Evolutionary conservation across 1,139 yeast species (phyloP).

Genomic region (Zygosaccharomyces pseudobailii): DNA sequence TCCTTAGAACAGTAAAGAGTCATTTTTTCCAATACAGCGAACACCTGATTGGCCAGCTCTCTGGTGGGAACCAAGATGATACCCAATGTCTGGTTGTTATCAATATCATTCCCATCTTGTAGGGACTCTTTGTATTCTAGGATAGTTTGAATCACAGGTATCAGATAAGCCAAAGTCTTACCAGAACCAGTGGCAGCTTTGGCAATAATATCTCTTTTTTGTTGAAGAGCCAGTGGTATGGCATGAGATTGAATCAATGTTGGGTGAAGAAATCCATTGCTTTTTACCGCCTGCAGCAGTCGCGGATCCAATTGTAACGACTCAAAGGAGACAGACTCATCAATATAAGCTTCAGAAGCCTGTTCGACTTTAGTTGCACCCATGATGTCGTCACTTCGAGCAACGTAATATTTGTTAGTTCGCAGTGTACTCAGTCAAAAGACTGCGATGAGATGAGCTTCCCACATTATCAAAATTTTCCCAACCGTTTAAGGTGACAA

Average conservation of each 20-base stretch:
- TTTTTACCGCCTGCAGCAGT: conserved; percentile 75
- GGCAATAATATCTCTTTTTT: conserved; percentile 80
- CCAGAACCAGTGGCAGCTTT: conserved; percentile 91
- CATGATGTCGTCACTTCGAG: conserved; percentile 6
- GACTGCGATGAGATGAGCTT: conserved; percentile 26
- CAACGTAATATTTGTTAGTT: not conserved
- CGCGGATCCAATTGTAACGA: conserved; percentile 74
- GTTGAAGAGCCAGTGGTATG: conserved; percentile 86
- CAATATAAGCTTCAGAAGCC: conserved; percentile 63
- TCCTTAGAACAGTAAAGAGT: conserved; percentile 66
- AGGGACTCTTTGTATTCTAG: conserved; percentile 38
- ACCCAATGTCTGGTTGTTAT: conserved; percentile 39
- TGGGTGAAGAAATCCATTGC: conserved; percentile 77
- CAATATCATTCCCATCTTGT: conserved; percentile 15
- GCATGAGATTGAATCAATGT: conserved; percentile 87
- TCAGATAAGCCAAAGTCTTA: conserved; percentile 77
- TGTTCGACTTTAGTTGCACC: conserved; percentile 10
- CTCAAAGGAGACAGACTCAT: conserved; percentile 67
- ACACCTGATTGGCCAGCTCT: conserved; percentile 81
- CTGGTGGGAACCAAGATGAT: conserved; percentile 79
- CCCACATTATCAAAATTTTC: conserved; percentile 8
- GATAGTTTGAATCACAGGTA: conserved; percentile 72
- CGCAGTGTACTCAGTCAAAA: not conserved
- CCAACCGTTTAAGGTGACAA: conserved; percentile 6
- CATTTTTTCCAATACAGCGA: conserved; percentile 62